Conservation (phyloP, 176 grass and related monocot species). For the Panicum miliaceum region DNA sequence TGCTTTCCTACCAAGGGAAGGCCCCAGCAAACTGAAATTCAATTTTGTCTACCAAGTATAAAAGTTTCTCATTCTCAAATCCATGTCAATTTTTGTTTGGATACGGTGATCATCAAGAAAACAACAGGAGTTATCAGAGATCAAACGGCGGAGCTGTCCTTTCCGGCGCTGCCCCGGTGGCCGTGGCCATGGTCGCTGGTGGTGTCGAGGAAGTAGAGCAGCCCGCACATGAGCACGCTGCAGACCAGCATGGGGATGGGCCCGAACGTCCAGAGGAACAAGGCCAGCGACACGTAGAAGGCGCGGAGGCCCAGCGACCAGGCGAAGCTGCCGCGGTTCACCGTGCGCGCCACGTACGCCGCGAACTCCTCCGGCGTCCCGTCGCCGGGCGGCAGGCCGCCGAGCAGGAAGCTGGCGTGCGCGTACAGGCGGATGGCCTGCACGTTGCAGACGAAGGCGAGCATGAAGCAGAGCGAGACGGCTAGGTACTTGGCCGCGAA, state of each 20-base stretch:
- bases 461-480: conserved; percentile 87
- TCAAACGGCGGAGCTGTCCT: neutral
- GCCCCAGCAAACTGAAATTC: neutral
- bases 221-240: conserved; percentile 59
- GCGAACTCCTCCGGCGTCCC: conserved; percentile 15
- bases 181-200: conserved; percentile 42
- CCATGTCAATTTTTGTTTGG: too few species aligned
- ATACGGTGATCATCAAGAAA: too few species aligned
- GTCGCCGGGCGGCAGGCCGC: conserved; percentile 47
- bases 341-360: conserved; percentile 58
- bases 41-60: neutral
- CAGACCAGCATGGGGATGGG: conserved; percentile 73
- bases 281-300: conserved; percentile 73
- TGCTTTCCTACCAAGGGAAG: neutral
- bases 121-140: neutral
- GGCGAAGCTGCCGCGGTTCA: conserved; percentile 78
- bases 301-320: conserved; percentile 89
- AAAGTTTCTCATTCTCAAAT: neutral
- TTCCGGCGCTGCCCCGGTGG: neutral
- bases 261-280: conserved; percentile 92
- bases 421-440: conserved; percentile 81
- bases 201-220: conserved; percentile 76
- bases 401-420: conserved; percentile 77
- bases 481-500: conserved; percentile 72
- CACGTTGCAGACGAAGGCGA: conserved; percentile 84